Evolutionary conservation across 2,329 filamentous ascomycete genomes (phyloP), one percentile per base, ranked within the genome.

Genomic region (Fusarium denticulatum): DNA sequence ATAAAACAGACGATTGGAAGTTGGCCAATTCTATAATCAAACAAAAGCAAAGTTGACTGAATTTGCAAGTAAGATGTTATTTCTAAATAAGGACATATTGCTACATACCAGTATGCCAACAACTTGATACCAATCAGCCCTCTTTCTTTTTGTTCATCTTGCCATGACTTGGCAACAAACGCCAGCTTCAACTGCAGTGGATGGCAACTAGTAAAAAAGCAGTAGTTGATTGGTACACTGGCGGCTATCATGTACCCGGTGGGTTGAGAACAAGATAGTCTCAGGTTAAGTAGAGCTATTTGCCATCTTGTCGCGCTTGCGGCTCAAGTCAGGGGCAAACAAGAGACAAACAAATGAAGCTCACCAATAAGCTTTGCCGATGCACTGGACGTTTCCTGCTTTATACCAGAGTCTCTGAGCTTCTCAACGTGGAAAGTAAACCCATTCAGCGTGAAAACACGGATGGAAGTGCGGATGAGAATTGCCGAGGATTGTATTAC

Each of bases 291-390:
- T 32, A 42, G 47, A 63, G 46, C 45, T 72, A 69, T 64, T 59
- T 75, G 52, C 55, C 65, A 61, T 75, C 66, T 63, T 60, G 47
- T 60, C 45, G 65, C 57, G 53, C 61, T 52, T 67, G 69, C 60
- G 74, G 74, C 62, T 75, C 64, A 72, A 56, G 62, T 75, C 74
- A 76, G 74, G 72, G 74, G 74, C 55, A 67, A 53, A 60, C 47
- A 47, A 13, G 18, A 55, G 37, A 49, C 56, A 62, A 58, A 46
- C 20, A 36, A 55, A 49, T 37, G 32, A 42, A 52, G 50, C 55
- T 58, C 58, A 64, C 40, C 45, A 50, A 60, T 40, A 46, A 52
- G 56, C 55, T 53, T 37, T 64, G 55, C 47, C 30, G 49, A 50
- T 56, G 26, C n/a, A 55, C 53, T 43, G 28, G 20, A 16, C 13